Evolutionary conservation across 2,329 filamentous ascomycete species (phyloP), one percentile per base, ranked within the genome.

Genomic region (Pseudogymnoascus sp.): DNA sequence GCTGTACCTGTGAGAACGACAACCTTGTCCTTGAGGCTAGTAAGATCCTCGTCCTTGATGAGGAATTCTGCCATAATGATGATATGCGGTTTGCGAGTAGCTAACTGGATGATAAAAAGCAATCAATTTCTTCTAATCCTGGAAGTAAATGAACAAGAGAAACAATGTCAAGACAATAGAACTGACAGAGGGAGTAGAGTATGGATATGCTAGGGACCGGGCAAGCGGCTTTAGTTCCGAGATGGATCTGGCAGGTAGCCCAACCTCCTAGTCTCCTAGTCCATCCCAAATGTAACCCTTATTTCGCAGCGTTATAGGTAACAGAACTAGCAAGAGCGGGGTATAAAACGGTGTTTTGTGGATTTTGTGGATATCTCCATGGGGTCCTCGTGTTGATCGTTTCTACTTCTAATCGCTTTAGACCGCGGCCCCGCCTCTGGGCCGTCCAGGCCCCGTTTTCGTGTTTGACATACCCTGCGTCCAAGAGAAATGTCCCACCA

Each of bases 1-100:
- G 50, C 42, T 68, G 50, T 73, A 80, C 80, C 80, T 62, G 82
- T 84, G 12, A 84, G 74, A 25, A 84, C 68, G n/a, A 81, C 75
- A 21, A 82, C 77, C 69, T 83, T 79, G 65, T 75, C 79, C 64
- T 77, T 78, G 37, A 84, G 72, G 42, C 70, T 66, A 11, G 66
- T 65, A 4, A 83, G 70, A 44, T 78, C 75, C 8, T 75, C 72
- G 64, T 82, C 77, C 44, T 76, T 69, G 56, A 83, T 81, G 1
- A 70, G 67, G 35, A 82, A 75, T 67, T 77, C 77, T 7, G 77
- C 69, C 78, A 80, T 80, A 40, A 47, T 72, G 64, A 33, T 65
- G 53, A 62, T 37, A 61, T 65, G 33, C 42, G 38, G 60, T 62
- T 42, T 60, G 59, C 12, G 23, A 28, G 16, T 18, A 25, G 38